Conservation (phyloP, 148 eudicot species). For the Vaccinium vitisidaea region DNA sequence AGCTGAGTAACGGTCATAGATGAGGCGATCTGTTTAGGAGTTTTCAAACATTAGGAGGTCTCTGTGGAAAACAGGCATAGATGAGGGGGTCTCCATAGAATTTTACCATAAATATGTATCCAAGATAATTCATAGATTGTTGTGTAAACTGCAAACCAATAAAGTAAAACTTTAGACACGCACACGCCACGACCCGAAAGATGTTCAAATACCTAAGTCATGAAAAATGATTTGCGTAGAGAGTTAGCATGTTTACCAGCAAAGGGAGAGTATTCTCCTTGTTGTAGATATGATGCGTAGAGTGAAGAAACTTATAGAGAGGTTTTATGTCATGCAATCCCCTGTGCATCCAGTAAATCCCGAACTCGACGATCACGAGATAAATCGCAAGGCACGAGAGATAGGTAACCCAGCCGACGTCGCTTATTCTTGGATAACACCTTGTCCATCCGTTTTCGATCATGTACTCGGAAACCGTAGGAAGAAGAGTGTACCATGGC, state of each 20-base stretch:
- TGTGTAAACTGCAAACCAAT: no score
- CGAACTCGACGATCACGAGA: conserved; percentile 66
- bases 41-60: no score
- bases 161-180: no score
- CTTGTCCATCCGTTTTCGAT: conserved; percentile 74
- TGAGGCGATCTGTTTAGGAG: no score
- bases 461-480: conserved; percentile 63
- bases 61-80: no score
- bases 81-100: no score
- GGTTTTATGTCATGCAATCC: conserved; percentile 81
- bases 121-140: no score
- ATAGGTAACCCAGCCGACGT: conserved; percentile 54
- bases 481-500: conserved; percentile 72
- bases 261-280: conserved; percentile 93
- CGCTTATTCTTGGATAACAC: conserved; percentile 58
- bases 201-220: background rate
- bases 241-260: conserved; percentile 46
- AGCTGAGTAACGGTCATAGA: no score
- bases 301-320: conserved; percentile 80
- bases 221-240: background rate
- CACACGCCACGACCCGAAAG: no score
- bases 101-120: no score
- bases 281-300: conserved; percentile 93
- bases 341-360: conserved; percentile 89
- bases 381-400: conserved; percentile 36